Conservation (phyloP, 257 asterid genomes). For the Capsicum pubescens region DNA sequence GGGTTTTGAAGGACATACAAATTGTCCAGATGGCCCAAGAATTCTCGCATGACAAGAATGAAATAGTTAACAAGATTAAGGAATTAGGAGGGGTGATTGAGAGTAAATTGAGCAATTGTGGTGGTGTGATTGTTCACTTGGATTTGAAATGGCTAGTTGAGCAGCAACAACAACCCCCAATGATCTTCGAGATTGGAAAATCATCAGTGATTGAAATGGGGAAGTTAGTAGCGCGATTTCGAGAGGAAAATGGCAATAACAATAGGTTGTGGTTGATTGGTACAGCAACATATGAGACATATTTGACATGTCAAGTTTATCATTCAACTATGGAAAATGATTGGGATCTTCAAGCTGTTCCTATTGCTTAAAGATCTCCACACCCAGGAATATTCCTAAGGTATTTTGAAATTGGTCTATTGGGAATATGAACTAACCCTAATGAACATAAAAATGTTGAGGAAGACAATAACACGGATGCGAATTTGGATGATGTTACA, state of each 20-base stretch:
- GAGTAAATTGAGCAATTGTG: too few relatives aligned
- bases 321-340: constrained; percentile 92
- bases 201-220: constrained; percentile 72
- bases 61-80: constrained; percentile 53
- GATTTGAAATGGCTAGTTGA: too few relatives aligned
- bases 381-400: constrained; percentile 74
- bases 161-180: too few relatives aligned
- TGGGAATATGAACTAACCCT: not conserved
- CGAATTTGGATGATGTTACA: too few relatives aligned
- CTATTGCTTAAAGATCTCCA: constrained; percentile 81
- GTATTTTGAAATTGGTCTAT: constrained; percentile 39
- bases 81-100: too few relatives aligned
- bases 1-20: constrained; percentile 50
- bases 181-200: constrained; percentile 39
- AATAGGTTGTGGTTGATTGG: constrained; percentile 80
- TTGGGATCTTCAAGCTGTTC: constrained; percentile 97
- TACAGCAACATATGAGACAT: constrained; percentile 93
- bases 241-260: constrained; percentile 32
- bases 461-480: too few relatives aligned
- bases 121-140: too few relatives aligned
- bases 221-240: constrained; percentile 50
- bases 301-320: constrained; percentile 39
- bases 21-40: constrained; percentile 63
- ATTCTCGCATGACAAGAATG: constrained; percentile 41
- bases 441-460: too few relatives aligned